Base-by-base conservation (phyloP, 2,329 filamentous ascomycete species). In the Diaporthe citri region DNA sequence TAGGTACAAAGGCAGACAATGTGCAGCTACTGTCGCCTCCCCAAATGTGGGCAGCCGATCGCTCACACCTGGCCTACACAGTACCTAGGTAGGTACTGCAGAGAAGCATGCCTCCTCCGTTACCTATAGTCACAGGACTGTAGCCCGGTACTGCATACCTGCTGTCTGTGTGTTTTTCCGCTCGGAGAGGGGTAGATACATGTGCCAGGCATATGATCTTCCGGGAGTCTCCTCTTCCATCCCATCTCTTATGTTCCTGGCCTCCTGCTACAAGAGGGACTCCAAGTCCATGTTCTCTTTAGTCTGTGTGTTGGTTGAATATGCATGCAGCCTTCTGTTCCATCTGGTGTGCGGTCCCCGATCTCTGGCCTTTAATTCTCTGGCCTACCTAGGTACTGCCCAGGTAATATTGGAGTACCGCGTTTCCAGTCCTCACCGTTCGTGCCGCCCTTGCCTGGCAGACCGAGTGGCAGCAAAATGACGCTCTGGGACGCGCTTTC, bases 401-500 rank as follows among this genome's bases (percentile, higher is more conserved):
- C 17, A 22, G 17, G 36, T 28, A 46, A 43, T 43, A 25, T 62
- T 62, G n/a, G 36, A 12, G 22, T 64, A 20, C 60, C 28, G 28
- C 36, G 28, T 52, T 36, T 25, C 28, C 62, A 48, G 41, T 39
- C 28, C 46, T 52, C 31, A 36, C 62, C 62, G 46, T 52, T 28
- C 31, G 31, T 67, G 62, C 62, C 62, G 64, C 64, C 64, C 64
- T 52, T 67, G 64, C 46, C 46, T 52, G 20, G 31, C n/a, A 25
- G 64, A 51, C 43, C 25, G 60, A n/a, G 8, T 43, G 17, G 2
- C 28, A 36, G 28, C 10, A 51, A 51, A 51, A 51, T 51, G 62
- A 67, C 43, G 62, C 62, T 67, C 46, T 67, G 31, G 62, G 62
- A 67, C 46, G 62, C 31, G 62, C 46, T 67, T 67, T 39, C 62